Conservation (phyloP, 208 protist species). For the Wallacemonas collosoma region DNA sequence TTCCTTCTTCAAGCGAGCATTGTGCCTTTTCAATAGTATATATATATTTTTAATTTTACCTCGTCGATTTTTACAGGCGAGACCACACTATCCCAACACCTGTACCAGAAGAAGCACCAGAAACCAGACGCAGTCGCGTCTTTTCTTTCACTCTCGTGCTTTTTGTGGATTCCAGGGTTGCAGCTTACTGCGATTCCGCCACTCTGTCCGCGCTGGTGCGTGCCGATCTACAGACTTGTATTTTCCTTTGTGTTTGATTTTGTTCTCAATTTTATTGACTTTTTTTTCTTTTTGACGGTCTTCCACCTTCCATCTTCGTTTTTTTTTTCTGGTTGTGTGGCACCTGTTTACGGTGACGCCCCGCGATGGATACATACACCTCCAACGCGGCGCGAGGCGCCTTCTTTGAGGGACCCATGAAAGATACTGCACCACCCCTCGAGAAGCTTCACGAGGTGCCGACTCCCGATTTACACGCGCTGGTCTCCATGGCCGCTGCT, state of each 20-base stretch:
- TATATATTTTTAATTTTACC: neutral
- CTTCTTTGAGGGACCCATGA: neutral
- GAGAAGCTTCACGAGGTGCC: neutral
- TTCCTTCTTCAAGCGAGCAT: neutral
- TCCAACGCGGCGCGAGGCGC: neutral
- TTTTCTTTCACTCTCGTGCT: conserved; percentile 22
- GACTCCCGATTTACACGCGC: neutral
- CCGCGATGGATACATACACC: conserved; percentile 6
- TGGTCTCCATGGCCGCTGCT: neutral
- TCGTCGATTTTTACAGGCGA: neutral
- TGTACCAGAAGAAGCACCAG: too few relatives aligned
- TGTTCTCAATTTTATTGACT: conserved; percentile 4
- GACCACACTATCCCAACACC: neutral
- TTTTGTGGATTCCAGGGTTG: conserved; percentile 14
- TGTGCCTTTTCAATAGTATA: neutral
- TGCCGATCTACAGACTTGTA: conserved; percentile 4
- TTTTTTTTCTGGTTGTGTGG: too few relatives aligned
- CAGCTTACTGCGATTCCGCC: neutral
- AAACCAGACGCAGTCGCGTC: neutral
- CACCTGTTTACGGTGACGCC: neutral
- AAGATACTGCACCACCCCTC: neutral
- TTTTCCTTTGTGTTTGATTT: conserved; percentile 20
- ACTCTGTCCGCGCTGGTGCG: neutral
- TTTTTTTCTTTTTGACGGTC: conserved; percentile 5
- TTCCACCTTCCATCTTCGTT: too few relatives aligned